These are phyloP conservation scores for Ceratocystis cubensis DNA, from an alignment of 2,329 filamentous ascomycete species.

Conservation along the genomic window DNA sequence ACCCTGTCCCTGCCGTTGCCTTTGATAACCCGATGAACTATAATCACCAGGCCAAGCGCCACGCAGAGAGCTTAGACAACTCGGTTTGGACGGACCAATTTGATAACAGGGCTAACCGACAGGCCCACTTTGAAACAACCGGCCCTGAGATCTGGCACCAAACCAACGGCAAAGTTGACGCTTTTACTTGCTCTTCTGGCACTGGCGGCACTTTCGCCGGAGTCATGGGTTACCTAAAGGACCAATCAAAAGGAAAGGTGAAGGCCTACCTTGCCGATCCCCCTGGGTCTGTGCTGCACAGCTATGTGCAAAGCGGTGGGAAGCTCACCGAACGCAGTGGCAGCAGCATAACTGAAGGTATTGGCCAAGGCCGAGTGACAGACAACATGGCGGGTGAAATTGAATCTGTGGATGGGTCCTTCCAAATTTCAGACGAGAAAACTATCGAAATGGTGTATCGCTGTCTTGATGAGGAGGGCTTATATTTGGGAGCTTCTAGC, in stretches of 20 bases:
- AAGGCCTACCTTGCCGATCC: constrained; percentile 88
- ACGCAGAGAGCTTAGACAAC: constrained; percentile 75
- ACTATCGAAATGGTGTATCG: constrained; percentile 96
- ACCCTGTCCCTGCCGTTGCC: constrained; percentile 87
- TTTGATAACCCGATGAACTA: constrained; percentile 95
- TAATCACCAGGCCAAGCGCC: constrained; percentile 86
- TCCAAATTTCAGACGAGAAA: constrained; percentile 82
- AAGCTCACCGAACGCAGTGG: constrained; percentile 70
- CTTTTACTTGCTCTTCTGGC: constrained; percentile 89
- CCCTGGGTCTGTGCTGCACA: constrained; percentile 83
- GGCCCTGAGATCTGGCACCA: constrained; percentile 96
- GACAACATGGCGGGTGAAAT: constrained; percentile 84
- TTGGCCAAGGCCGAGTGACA: constrained; percentile 92
- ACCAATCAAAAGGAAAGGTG: constrained; percentile 61
- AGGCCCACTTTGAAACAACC: constrained; percentile 91
- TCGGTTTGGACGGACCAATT: constrained; percentile 99
- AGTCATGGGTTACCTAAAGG: constrained; percentile 78
- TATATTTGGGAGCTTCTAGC: constrained; percentile 90
- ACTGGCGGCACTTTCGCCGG: constrained; percentile 88
- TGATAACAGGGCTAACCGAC: constrained; percentile 87
- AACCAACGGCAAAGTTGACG: constrained; percentile 73
- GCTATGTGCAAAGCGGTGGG: constrained; percentile 76
- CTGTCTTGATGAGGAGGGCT: constrained; percentile 85
- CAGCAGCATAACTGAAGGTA: constrained; percentile 90
- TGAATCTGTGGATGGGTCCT: constrained; percentile 66